phyloP scores from a whole-genome alignment of 2,329 filamentous ascomycete genomes.

The Rutstroemia sp. region DNA sequence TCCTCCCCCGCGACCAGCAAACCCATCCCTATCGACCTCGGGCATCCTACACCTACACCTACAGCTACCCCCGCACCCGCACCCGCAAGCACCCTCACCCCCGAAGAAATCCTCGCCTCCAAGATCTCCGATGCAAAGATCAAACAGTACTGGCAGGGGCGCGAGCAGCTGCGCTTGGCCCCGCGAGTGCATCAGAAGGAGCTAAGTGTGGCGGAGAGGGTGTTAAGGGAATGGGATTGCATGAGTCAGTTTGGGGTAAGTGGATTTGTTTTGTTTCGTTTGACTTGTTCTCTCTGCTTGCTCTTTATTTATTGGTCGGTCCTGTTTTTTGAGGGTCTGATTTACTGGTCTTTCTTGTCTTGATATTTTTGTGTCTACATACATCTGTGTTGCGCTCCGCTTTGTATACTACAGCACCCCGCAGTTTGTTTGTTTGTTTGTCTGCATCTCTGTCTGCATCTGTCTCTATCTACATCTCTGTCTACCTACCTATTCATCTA shows the following conservation, averaged over 20 bases:
- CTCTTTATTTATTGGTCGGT: neutral
- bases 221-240: constrained; percentile 86
- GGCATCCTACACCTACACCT: constrained; percentile 8
- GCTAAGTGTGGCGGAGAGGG: constrained; percentile 69
- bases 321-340: too few relatives aligned
- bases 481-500: neutral
- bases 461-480: too few relatives aligned
- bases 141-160: constrained; percentile 65
- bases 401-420: too few relatives aligned
- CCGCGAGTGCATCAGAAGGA: constrained; percentile 71
- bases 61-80: constrained; percentile 17
- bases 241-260: constrained; percentile 86
- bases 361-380: neutral
- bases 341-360: neutral
- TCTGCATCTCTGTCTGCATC: too few relatives aligned
- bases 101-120: constrained; percentile 49
- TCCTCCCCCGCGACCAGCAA: neutral
- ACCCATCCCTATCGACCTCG: neutral
- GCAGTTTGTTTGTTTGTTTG: too few relatives aligned
- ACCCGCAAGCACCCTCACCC: constrained; percentile 32
- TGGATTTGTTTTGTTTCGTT: constrained; percentile 22
- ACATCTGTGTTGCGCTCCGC: neutral
- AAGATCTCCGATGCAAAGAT: constrained; percentile 63
- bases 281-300: neutral
- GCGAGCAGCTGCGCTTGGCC: constrained; percentile 62